These are phyloP conservation scores for Spathaspora boniae DNA, from an alignment of 805 yeast genomes.

Conservation along the genomic window DNA sequence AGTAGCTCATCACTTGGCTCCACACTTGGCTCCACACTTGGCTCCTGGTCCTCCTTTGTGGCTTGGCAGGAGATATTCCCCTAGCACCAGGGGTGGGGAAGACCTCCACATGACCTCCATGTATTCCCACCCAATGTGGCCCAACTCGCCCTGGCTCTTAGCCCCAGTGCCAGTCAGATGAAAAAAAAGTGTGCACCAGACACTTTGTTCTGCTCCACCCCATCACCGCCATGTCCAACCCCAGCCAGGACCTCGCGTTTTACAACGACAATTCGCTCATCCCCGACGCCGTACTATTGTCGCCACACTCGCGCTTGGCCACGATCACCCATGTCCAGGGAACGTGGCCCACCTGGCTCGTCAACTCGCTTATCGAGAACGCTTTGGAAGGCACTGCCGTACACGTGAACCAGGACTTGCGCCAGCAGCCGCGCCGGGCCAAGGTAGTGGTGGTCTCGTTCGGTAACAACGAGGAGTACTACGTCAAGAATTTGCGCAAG, in stretches of 20 bases:
- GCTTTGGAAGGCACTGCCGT: slow-evolving; percentile 45
- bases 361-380: slow-evolving; percentile 52
- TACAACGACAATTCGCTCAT: slow-evolving; percentile 50
- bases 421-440: slow-evolving; percentile 20
- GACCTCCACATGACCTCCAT: too few species aligned
- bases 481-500: slow-evolving; percentile 32
- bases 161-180: too few species aligned
- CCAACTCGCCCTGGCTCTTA: too few species aligned
- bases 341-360: slow-evolving; percentile 64
- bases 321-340: slow-evolving; percentile 39
- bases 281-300: slow-evolving; percentile 19
- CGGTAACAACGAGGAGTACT: slow-evolving; percentile 28
- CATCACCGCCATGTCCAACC: slow-evolving; percentile 21
- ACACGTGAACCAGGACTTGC: slow-evolving; percentile 33
- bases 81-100: too few species aligned
- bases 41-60: too few species aligned
- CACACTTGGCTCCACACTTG: too few species aligned
- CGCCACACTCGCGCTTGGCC: slow-evolving; percentile 18
- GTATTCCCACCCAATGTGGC: too few species aligned
- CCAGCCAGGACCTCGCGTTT: slow-evolving; percentile 56
- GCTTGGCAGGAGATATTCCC: too few species aligned
- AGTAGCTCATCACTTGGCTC: too few species aligned
- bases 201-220: too few species aligned
- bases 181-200: too few species aligned
- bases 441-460: slow-evolving; percentile 35